Conservation (phyloP, 257 asterid genomes). For the Leptodermis oblonga region DNA sequence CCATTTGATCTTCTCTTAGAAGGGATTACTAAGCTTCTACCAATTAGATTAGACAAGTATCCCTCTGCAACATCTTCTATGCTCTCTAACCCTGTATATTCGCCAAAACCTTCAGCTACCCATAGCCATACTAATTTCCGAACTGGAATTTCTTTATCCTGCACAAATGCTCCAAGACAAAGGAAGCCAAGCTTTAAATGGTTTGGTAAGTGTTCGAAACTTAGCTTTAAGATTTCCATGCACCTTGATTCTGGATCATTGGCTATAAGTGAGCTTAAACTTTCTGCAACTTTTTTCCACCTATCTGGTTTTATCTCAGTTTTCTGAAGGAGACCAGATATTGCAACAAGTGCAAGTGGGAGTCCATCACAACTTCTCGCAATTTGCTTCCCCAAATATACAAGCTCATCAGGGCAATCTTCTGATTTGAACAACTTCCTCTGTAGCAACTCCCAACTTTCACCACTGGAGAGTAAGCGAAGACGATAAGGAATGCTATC, state of each 20-base stretch:
- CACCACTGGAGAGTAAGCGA: slow-evolving; percentile 5
- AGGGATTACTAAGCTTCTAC: background rate
- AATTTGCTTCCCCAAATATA: slow-evolving; percentile 3
- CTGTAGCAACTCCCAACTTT: slow-evolving; percentile 1
- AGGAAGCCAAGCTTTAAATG: slow-evolving; percentile 24
- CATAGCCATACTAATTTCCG: slow-evolving; percentile 12
- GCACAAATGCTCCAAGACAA: slow-evolving; percentile 19
- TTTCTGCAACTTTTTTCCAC: slow-evolving; percentile 10
- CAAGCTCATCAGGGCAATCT: background rate
- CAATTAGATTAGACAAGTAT: background rate
- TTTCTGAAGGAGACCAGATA: slow-evolving; percentile 13
- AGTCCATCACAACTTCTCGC: slow-evolving; percentile 10
- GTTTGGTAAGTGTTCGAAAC: slow-evolving; percentile 24
- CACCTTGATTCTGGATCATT: slow-evolving; percentile 8
- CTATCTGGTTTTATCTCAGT: background rate
- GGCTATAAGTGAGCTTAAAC: slow-evolving; percentile 11
- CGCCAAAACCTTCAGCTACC: slow-evolving; percentile 12
- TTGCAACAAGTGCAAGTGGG: slow-evolving; percentile 5
- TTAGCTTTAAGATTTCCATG: slow-evolving; percentile 25
- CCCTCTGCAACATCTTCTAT: background rate
- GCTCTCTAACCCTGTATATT: background rate
- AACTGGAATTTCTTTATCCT: slow-evolving; percentile 10
- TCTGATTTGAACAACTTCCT: background rate
- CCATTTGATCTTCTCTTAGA: background rate
- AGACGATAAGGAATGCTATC: background rate